phyloP scores from a whole-genome alignment of 2,329 filamentous ascomycete species.

The Fusarium dimerum region DNA sequence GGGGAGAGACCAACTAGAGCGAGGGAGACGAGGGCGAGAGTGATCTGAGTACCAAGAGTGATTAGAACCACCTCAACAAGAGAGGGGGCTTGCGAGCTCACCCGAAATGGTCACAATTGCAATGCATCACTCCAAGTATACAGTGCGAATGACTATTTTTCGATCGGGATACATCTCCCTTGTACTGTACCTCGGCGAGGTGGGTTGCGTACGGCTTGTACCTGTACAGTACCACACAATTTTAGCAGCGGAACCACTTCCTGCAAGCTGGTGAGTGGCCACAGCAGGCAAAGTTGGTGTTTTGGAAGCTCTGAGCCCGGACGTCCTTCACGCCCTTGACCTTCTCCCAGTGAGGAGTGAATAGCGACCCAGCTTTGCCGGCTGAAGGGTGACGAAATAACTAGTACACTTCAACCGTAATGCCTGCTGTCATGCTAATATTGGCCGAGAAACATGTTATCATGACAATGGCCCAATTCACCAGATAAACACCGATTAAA shows the following conservation, averaged over 20 bases:
- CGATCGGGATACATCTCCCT: conserved; percentile 32
- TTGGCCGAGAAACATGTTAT: background rate
- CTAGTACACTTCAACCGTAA: background rate
- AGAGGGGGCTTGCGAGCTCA: conserved; percentile 29
- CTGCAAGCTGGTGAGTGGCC: conserved; percentile 26
- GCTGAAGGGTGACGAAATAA: background rate
- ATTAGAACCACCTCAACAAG: conserved; percentile 12
- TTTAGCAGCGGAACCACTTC: conserved; percentile 26
- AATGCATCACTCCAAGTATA: conserved; percentile 32
- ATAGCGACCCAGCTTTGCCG: background rate
- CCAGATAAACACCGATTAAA: background rate
- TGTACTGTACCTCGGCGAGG: conserved; percentile 40
- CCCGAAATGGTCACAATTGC: conserved; percentile 9
- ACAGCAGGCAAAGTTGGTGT: conserved; percentile 15
- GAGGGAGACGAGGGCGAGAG: conserved; percentile 4
- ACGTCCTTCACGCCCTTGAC: conserved; percentile 15
- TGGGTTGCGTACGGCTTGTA: conserved; percentile 34
- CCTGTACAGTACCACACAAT: conserved; percentile 41
- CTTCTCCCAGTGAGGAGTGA: background rate
- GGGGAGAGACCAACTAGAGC: background rate
- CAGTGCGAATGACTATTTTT: conserved; percentile 31
- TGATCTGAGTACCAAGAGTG: conserved; percentile 17
- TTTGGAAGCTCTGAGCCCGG: conserved; percentile 24
- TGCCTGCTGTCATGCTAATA: background rate
- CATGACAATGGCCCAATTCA: background rate